Evolutionary conservation across 2,329 filamentous ascomycete species (phyloP), one percentile per base, ranked within the genome.

Genomic region (Fusarium proliferatum): DNA sequence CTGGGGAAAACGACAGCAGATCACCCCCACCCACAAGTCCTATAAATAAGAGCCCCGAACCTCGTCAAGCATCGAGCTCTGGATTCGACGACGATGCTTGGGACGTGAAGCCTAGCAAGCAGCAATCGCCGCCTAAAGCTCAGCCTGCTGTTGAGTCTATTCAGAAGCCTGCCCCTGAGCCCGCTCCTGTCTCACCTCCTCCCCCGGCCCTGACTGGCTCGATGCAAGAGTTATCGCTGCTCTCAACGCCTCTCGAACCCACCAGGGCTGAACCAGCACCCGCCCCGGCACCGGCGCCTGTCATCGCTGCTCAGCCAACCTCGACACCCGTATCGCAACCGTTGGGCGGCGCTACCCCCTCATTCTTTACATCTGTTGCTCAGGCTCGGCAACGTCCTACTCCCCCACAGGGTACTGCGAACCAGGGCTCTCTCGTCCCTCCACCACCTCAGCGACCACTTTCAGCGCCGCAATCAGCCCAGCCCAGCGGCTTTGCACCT

Each of bases 51-150:
- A 67, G 69, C 17, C 75, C 79, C 42, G 80, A 79, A 57, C 64
- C 74, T 58, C 74, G 72, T 34, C 72, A 69, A 61, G 45, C 68
- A 42, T 33, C 69, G 19, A 74, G 75, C 34, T 85, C 86, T 67
- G 94, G 94, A 6, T 98, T 98, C 79, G 96, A 99, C 58, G 96
- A 98, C 79, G 94, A 98, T 85, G 96, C 96, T 13, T 99, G 96
- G 96, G 94, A 97, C 78, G 92, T 97, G 56, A 98, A 98, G 84
- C 94, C 94, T 23, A 89, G 92, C 19, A 92, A 91, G 79, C 88
- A 91, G 72, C 82, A 77, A 58, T 67, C 73, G 36, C 65, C 74
- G 33, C 56, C 65, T 73, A 81, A 66, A 70, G 61, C 63, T 43
- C 65, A 63, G 23, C 52, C 64, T 23, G 34, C 67, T 38, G 63